Base-by-base conservation (phyloP, 78 protist genomes). In the Anaeramoeba ignava region DNA sequence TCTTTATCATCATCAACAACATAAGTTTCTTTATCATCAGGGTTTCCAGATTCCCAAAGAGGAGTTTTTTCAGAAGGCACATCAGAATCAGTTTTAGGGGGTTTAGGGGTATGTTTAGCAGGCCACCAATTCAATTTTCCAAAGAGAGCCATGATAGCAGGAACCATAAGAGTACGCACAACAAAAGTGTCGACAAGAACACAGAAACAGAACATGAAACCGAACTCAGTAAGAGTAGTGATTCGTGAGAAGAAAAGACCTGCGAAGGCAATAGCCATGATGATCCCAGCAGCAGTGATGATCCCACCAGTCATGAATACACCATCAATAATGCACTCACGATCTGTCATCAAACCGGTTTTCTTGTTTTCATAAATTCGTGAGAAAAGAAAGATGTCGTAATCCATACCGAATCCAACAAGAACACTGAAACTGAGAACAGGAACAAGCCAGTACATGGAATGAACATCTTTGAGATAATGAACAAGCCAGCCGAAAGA, bases 211-310 rank as follows among this genome's bases (percentile, higher is more conserved):
- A 91, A 81, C 39, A 78, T 3, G 82, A 87, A 86, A 40, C 83
- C 92, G 36, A 87, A 0, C 54, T 87, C 85, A 84, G 84, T 84
- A 38, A 91, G 12, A 3, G 41, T 0, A 80, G 78, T 31, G 41
- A 42, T 12, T 31, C 33, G 0, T 73, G 89, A 79, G 41, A 91
- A 0, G 38, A 90, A 27, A 27, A 91, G 82, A 39, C 91, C 92
- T n/a, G n/a, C 33, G 40, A 91, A 91, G 40, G 93, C 89, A 36
- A 91, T 0, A 27, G 88, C 86, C 93, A 91, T 91, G 79, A 91
- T 88, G 37, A 90, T 0, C 39, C 93, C 93, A 1, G 93, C 93
- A 3, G 84, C 87, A 39, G 91, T 87, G 92, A 91, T 91, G 41
- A 90, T 80, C 42, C 3, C 31, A 31, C 92, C 91, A 37, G 92